A percentile compares a stretch with the other conserved stretches of the same genome.
Conservation (phyloP, 495 filamentous ascomycete species). For the Talaromyces wortmannii region DNA sequence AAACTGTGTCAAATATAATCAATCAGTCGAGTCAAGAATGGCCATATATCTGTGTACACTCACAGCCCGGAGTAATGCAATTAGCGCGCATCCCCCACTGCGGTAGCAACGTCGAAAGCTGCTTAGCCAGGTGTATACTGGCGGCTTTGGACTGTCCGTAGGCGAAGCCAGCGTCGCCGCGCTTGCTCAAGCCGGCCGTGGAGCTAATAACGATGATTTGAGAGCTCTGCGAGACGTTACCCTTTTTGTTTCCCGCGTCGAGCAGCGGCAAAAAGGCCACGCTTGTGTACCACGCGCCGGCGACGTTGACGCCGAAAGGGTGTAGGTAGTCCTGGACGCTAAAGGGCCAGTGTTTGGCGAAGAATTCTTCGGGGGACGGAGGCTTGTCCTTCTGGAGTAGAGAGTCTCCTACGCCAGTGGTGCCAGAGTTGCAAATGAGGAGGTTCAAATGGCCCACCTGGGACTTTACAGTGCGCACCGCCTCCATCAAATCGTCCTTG, state of each 20-base stretch:
- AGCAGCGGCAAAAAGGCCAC: conserved; percentile 37
- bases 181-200: conserved; percentile 49
- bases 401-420: conserved; percentile 38
- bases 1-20: conserved; percentile 3
- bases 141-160: conserved; percentile 60
- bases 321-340: conserved; percentile 4
- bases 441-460: conserved; percentile 50
- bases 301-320: conserved; percentile 10
- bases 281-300: conserved; percentile 27
- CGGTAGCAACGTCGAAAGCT: conserved; percentile 42
- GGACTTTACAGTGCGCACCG: conserved; percentile 20
- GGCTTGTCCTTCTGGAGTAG: conserved; percentile 10
- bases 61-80: conserved; percentile 54
- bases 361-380: background rate
- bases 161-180: conserved; percentile 44
- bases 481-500: conserved; percentile 22
- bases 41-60: conserved; percentile 16
- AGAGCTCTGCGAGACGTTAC: conserved; percentile 18
- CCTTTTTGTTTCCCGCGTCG: conserved; percentile 28
- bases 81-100: conserved; percentile 55
- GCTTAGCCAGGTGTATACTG: conserved; percentile 54
- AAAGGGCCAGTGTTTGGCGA: background rate
- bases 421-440: conserved; percentile 59
- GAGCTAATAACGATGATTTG: conserved; percentile 47
- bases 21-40: background rate